These are phyloP conservation scores for Entomophthora muscae DNA, from an alignment of 371 early-diverging fungal genomes.

Conservation along the genomic window DNA sequence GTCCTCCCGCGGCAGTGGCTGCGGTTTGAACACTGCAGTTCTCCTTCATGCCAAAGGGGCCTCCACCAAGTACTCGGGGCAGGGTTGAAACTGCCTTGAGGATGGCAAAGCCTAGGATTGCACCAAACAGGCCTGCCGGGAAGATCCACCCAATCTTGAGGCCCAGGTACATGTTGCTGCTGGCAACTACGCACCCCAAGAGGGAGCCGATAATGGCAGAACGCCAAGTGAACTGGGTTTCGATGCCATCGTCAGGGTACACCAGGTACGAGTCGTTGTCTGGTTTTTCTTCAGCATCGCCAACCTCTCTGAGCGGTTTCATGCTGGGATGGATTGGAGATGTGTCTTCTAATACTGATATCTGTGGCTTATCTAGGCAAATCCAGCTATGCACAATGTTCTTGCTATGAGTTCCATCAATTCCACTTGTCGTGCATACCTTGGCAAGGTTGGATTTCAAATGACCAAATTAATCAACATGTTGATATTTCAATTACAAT, in stretches of 20 bases:
- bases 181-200: slow-evolving; percentile 24
- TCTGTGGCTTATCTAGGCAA: too few species aligned
- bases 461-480: too few species aligned
- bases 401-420: too few species aligned
- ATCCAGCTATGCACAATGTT: too few species aligned
- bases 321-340: too few species aligned
- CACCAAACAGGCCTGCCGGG: slow-evolving; percentile 34
- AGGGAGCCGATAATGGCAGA: slow-evolving; percentile 23
- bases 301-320: too few species aligned
- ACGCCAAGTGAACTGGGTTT: slow-evolving; percentile 13
- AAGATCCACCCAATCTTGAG: slow-evolving; percentile 27
- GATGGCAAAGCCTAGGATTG: slow-evolving; percentile 47
- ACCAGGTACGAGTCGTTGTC: too few species aligned
- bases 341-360: too few species aligned
- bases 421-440: too few species aligned
- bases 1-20: slow-evolving; percentile 53
- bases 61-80: slow-evolving; percentile 13
- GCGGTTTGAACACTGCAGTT: slow-evolving; percentile 54
- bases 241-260: background rate
- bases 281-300: too few species aligned
- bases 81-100: slow-evolving; percentile 36
- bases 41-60: slow-evolving; percentile 50
- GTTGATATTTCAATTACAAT: too few species aligned
- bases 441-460: too few species aligned
- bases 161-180: slow-evolving; percentile 28